A percentile compares a stretch with the other conserved stretches of the same genome.
phyloP scores from a whole-genome alignment of 2,329 filamentous ascomycete species.

The Aspergillus chevalieri region DNA sequence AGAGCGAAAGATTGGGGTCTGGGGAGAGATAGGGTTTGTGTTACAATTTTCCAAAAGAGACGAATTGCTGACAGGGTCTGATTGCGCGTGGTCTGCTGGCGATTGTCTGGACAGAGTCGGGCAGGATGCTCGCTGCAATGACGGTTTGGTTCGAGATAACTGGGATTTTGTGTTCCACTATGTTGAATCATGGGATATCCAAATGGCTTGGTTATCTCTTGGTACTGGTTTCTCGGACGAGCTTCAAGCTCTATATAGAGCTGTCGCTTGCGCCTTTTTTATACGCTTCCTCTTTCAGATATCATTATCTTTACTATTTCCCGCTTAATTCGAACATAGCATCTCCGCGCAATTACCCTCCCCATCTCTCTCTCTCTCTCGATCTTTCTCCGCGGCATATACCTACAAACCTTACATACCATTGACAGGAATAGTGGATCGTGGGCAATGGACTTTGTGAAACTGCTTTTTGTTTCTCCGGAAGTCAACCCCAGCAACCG shows the following conservation, averaged over 20 bases:
- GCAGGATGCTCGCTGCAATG: too few species aligned
- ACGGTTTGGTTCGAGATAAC: neutral
- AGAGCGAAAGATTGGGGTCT: neutral
- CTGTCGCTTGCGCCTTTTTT: too few species aligned
- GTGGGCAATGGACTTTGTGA: slow-evolving; percentile 19
- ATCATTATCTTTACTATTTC: too few species aligned
- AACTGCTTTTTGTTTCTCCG: slow-evolving; percentile 45
- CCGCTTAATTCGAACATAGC: neutral
- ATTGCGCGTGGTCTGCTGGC: neutral
- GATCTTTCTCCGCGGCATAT: neutral
- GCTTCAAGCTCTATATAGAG: neutral
- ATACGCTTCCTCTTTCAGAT: too few species aligned
- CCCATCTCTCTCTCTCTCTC: neutral
- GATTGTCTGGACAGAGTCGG: too few species aligned
- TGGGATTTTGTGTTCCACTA: neutral
- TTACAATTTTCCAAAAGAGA: neutral
- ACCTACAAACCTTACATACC: neutral
- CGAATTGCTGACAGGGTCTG: neutral
- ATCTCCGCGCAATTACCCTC: neutral
- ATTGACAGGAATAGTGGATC: neutral
- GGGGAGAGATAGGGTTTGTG: neutral
- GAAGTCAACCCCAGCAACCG: slow-evolving; percentile 76
- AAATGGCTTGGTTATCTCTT: neutral
- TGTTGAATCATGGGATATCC: neutral
- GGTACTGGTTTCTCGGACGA: neutral